Base-by-base conservation (phyloP, 352 stramenopile species). In the Phytophthora cryptogea region DNA sequence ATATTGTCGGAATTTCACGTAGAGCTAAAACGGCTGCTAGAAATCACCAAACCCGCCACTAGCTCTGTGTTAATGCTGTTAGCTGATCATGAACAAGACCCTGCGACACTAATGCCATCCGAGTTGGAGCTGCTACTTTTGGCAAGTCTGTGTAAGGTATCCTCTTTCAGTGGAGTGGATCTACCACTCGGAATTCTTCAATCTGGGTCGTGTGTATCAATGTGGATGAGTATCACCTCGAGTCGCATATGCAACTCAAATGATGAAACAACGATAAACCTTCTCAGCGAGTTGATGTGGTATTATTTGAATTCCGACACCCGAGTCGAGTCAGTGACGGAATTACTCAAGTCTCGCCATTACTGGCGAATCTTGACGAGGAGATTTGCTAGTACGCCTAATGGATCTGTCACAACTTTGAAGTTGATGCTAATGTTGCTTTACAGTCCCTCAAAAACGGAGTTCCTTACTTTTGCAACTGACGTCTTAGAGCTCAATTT, bases 321-420 rank as follows among this genome's bases (percentile, higher is more conserved):
- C 9, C 26, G 27, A 32, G 26, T 6, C 7, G 23, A 54, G 2
- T 28, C 52, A 28, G 13, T 23, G 9, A 17, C 14, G 1, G 17
- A 11, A n/a, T 13, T 46, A 13, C 10, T 31, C 8, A 6, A 23
- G 4, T 63, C 53, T 26, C 40, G 2, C 11, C 54, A 43, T 4
- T 59, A 51, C 39, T 68, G 60, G 60, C 60, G 54, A 17, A 13
- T 37, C 16, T 35, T 68, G 33, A 45, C 46, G 2, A 55, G 60
- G 2, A 54, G 48, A 43, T 64, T 64, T 36, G 40, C 28, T 3
- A 37, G 13, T 7, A 35, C 33, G 39, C 5, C 27, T 8, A 16
- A 20, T 9, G 30, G 31, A 14, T 9, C 2, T 17, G 27, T 57
- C n/a, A 35, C 16, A 6, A 17, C 47, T 10, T 49, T 35, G 4